Percentiles rank a stretch among this genome's conserved stretches.
phyloP scores from a whole-genome alignment of 257 asterid genomes.

The Solanum piurae region DNA sequence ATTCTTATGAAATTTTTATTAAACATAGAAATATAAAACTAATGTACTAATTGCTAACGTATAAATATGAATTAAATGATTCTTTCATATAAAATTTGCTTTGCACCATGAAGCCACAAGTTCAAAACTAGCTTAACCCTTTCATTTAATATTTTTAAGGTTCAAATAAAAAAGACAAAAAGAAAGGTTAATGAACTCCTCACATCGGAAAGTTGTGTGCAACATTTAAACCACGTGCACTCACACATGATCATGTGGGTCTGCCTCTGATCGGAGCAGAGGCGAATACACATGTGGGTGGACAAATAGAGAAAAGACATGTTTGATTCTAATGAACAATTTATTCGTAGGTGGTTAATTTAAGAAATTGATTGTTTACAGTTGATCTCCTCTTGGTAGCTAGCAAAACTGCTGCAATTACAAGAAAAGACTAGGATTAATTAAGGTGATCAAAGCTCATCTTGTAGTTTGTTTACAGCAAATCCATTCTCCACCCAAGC shows the following conservation, averaged over 20 bases:
- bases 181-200: too few species aligned
- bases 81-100: too few species aligned
- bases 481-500: constrained; percentile 58
- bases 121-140: not conserved
- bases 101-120: not conserved
- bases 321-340: not conserved
- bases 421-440: not conserved
- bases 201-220: too few species aligned
- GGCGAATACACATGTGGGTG: not conserved
- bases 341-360: not conserved
- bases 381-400: not conserved
- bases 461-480: constrained; percentile 25
- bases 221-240: too few species aligned
- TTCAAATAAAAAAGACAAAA: too few species aligned
- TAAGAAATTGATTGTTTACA: not conserved
- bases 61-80: too few species aligned
- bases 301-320: not conserved
- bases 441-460: constrained; percentile 12
- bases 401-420: not conserved
- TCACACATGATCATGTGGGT: not conserved
- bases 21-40: too few species aligned
- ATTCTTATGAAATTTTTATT: too few species aligned
- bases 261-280: not conserved
- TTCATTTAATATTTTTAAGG: not conserved
- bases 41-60: too few species aligned